Percentiles rank a stretch among this genome's conserved stretches.
phyloP scores from a whole-genome alignment of 305 asterid species.

The Fraxinus angustifolia region DNA sequence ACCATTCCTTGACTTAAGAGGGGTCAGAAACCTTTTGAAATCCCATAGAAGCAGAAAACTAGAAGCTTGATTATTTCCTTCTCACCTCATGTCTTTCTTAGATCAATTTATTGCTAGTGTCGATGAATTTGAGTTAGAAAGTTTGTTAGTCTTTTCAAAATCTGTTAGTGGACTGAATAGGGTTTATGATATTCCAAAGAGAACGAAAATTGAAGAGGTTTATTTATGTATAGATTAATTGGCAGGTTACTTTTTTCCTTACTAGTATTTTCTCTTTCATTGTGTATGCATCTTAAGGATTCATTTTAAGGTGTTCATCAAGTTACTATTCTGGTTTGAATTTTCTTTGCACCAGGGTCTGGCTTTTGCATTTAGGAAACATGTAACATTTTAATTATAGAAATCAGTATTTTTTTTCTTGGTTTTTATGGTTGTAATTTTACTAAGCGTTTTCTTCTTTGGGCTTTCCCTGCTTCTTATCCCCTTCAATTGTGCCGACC shows the following conservation, averaged over 20 bases:
- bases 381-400: not conserved
- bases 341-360: not conserved
- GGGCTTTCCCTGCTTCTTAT: not conserved
- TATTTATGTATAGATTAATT: not conserved
- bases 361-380: not conserved
- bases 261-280: not conserved
- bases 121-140: not conserved
- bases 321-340: not conserved
- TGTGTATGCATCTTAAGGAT: not conserved
- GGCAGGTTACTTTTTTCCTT: not conserved
- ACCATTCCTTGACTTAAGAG: not conserved
- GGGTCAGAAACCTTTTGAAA: not conserved
- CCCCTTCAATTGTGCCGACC: not conserved
- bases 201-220: not conserved
- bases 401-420: not conserved
- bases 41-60: not conserved
- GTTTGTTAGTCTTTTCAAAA: not conserved
- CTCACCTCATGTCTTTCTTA: slow-evolving; percentile 4
- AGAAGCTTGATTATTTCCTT: slow-evolving; percentile 4
- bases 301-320: not conserved
- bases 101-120: slow-evolving; percentile 2
- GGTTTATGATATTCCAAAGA: not conserved
- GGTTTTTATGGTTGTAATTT: not conserved
- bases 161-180: slow-evolving; percentile 2
- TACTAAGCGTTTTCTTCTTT: not conserved